A percentile compares a stretch with the other conserved stretches of the same genome.
phyloP scores from a whole-genome alignment of 768 basidiomycete genomes.

The Holtermannia corniformis region DNA sequence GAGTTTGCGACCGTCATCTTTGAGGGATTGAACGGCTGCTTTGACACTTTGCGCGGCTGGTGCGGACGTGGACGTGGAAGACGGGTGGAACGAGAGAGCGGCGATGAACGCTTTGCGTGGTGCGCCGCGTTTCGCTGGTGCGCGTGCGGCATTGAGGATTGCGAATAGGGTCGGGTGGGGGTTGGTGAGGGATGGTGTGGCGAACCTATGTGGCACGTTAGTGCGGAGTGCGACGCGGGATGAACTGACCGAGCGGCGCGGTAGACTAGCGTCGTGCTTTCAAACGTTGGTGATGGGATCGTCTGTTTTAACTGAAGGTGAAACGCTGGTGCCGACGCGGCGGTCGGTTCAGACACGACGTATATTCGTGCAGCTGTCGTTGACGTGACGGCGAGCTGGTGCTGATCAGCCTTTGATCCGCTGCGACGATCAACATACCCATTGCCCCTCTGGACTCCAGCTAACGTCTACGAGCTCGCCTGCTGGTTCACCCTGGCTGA shows the following conservation, averaged over 20 bases:
- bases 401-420: neutral
- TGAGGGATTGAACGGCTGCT: no score
- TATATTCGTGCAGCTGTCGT: constrained; percentile 26
- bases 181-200: neutral
- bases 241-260: constrained; percentile 34
- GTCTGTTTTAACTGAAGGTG: neutral
- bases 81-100: constrained; percentile 10
- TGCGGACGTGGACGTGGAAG: no score
- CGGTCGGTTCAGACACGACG: no score
- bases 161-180: constrained; percentile 25
- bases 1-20: constrained; percentile 5
- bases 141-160: constrained; percentile 34
- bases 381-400: constrained; percentile 36
- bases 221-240: neutral
- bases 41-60: no score
- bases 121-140: constrained; percentile 20
- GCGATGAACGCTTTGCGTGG: constrained; percentile 31
- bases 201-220: neutral
- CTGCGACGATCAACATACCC: constrained; percentile 17
- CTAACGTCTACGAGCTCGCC: constrained; percentile 82
- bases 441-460: constrained; percentile 53
- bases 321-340: neutral
- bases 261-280: constrained; percentile 22
- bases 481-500: constrained; percentile 44
- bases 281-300: neutral